Percentiles rank a stretch among this genome's conserved stretches.
These are phyloP conservation scores for Volutella citrinella DNA, from an alignment of 2,329 filamentous ascomycete genomes.

Conservation along the genomic window DNA sequence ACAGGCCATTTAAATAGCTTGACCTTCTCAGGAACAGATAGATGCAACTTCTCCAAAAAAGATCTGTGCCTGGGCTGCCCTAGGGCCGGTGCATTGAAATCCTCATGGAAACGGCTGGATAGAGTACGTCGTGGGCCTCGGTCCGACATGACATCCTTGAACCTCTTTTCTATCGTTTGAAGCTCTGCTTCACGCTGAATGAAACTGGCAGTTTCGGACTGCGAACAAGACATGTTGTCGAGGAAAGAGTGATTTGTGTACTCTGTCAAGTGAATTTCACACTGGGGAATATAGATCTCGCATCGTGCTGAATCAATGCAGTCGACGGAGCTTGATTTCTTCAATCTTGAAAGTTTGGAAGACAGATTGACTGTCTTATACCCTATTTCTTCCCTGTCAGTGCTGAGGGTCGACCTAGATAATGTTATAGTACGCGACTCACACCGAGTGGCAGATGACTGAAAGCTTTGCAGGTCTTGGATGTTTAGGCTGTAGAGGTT, in stretches of 20 bases:
- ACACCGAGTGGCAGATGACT: slow-evolving; percentile 34
- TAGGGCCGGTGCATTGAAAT: slow-evolving; percentile 23
- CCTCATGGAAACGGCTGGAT: slow-evolving; percentile 40
- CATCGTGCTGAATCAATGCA: neutral
- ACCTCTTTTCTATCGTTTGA: slow-evolving; percentile 38
- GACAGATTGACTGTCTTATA: too few relatives aligned
- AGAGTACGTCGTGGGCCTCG: slow-evolving; percentile 27
- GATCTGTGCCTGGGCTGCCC: slow-evolving; percentile 20
- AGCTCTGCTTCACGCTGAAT: slow-evolving; percentile 37
- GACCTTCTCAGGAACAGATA: slow-evolving; percentile 30
- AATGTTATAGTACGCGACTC: too few relatives aligned
- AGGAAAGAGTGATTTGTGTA: neutral
- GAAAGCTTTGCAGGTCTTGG: slow-evolving; percentile 32
- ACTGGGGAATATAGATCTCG: too few relatives aligned
- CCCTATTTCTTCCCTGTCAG: slow-evolving; percentile 13
- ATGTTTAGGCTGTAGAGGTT: slow-evolving; percentile 27
- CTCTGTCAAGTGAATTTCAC: too few relatives aligned
- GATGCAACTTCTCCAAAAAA: slow-evolving; percentile 34
- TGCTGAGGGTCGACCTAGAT: too few relatives aligned
- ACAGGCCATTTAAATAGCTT: too few relatives aligned
- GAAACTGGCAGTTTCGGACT: slow-evolving; percentile 37
- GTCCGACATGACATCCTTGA: slow-evolving; percentile 31
- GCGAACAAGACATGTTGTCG: slow-evolving; percentile 13
- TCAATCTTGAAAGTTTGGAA: slow-evolving; percentile 15
- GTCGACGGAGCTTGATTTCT: neutral